Evolutionary conservation across 2,329 filamentous ascomycete species (phyloP).

Genomic region (Clarireedia sp.): DNA sequence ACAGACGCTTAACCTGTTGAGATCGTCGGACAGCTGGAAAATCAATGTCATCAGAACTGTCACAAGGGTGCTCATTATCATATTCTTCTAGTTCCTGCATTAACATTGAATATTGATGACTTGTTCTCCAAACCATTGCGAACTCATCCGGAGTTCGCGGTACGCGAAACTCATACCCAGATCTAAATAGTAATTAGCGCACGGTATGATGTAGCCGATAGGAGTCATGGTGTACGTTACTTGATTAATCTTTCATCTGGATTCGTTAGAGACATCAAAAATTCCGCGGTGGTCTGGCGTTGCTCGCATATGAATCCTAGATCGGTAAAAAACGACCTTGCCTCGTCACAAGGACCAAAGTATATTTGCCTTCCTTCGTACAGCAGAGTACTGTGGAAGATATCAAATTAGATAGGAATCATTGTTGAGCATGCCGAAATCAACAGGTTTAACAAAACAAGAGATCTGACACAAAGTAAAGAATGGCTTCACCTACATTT

Average conservation of each 20-base stretch:
- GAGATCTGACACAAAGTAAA: no score
- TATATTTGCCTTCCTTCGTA: constrained; percentile 46
- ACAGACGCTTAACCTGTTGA: constrained; percentile 20
- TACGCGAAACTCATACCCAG: constrained; percentile 52
- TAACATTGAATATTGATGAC: constrained; percentile 35
- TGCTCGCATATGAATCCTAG: constrained; percentile 66
- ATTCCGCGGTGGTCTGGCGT: constrained; percentile 50
- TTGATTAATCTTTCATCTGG: constrained; percentile 30
- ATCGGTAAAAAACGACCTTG: constrained; percentile 61
- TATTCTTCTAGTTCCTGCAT: constrained; percentile 31
- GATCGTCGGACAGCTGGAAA: constrained; percentile 34
- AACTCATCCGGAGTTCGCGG: constrained; percentile 67
- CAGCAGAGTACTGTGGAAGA: neutral
- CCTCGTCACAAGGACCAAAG: constrained; percentile 55
- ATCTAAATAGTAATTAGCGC: constrained; percentile 29
- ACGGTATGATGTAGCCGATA: constrained; percentile 21
- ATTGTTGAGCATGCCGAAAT: neutral
- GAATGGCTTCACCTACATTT: constrained; percentile 35
- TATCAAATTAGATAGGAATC: neutral
- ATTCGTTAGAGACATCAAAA: constrained; percentile 68
- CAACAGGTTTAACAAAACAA: neutral
- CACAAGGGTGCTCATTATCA: constrained; percentile 31
- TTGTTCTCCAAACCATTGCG: constrained; percentile 43
- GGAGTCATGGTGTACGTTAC: neutral
- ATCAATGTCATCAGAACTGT: constrained; percentile 37